phyloP scores from a whole-genome alignment of 108 stramenopile species.

The Nitzschia sp. region DNA sequence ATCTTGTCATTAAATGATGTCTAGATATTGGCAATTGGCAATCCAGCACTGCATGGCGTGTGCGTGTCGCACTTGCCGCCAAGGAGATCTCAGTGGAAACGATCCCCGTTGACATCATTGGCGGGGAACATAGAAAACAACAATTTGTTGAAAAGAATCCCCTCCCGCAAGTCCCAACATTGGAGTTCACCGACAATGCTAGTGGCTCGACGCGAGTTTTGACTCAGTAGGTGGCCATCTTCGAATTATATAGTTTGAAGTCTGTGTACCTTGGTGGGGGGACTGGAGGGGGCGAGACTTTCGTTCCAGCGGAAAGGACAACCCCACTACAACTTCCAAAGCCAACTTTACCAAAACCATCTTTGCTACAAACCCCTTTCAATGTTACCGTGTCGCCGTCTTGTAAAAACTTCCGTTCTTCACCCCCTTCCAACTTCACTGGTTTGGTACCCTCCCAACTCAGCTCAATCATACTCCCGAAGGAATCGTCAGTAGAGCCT shows the following conservation, averaged over 20 bases:
- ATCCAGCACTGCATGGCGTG: conserved; percentile 73
- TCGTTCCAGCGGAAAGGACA: conserved; percentile 56
- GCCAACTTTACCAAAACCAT: conserved; percentile 57
- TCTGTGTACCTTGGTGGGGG: conserved; percentile 36
- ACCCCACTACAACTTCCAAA: conserved; percentile 67
- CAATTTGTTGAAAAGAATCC: conserved; percentile 49
- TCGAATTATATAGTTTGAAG: conserved; percentile 77
- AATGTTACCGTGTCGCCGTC: conserved; percentile 88
- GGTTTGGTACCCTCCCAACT: conserved; percentile 82
- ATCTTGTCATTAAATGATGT: conserved; percentile 35
- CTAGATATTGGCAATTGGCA: too few species aligned
- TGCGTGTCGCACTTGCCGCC: conserved; percentile 66
- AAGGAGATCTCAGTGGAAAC: conserved; percentile 64
- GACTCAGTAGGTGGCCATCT: conserved; percentile 65
- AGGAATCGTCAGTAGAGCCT: conserved; percentile 54
- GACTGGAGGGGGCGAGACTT: neutral
- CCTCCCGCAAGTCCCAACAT: conserved; percentile 60
- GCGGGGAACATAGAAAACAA: conserved; percentile 37
- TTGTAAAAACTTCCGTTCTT: conserved; percentile 75
- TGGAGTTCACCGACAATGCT: conserved; percentile 45
- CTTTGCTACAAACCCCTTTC: conserved; percentile 66
- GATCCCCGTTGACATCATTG: conserved; percentile 43
- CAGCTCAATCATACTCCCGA: conserved; percentile 88
- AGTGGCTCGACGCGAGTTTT: conserved; percentile 31
- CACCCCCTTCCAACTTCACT: conserved; percentile 49